These are phyloP conservation scores for Rutstroemia sp. DNA, from an alignment of 2,329 filamentous ascomycete genomes.

Conservation along the genomic window DNA sequence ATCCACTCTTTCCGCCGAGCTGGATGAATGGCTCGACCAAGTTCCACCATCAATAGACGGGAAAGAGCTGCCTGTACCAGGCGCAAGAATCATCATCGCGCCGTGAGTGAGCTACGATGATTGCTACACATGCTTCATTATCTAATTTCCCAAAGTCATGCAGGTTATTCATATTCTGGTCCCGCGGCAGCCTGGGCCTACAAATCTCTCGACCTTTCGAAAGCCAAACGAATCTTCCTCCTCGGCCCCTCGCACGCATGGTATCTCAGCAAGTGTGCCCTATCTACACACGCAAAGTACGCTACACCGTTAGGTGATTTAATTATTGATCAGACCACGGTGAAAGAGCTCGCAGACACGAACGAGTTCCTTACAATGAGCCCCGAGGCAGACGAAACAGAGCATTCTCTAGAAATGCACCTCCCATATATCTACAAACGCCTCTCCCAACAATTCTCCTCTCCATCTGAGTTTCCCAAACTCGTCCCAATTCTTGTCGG, in stretches of 20 bases:
- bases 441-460: slow-evolving; percentile 43
- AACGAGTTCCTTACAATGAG: slow-evolving; percentile 60
- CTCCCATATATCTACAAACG: slow-evolving; percentile 87
- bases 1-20: slow-evolving; percentile 54
- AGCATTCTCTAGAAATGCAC: slow-evolving; percentile 97
- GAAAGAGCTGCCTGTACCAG: slow-evolving; percentile 55
- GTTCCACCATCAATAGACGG: slow-evolving; percentile 62
- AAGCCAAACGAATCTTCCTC: slow-evolving; percentile 75
- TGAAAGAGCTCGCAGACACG: slow-evolving; percentile 43
- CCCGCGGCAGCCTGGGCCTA: slow-evolving; percentile 92
- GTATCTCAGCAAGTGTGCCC: slow-evolving; percentile 68
- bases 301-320: slow-evolving; percentile 69
- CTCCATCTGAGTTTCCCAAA: slow-evolving; percentile 49
- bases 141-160: slow-evolving; percentile 55
- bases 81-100: slow-evolving; percentile 81
- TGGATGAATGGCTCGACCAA: slow-evolving; percentile 65
- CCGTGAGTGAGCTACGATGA: slow-evolving; percentile 55
- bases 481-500: slow-evolving; percentile 85
- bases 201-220: slow-evolving; percentile 74
- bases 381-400: slow-evolving; percentile 59
- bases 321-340: slow-evolving; percentile 51
- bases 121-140: background rate
- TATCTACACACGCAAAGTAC: slow-evolving; percentile 65
- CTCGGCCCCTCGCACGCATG: slow-evolving; percentile 89
- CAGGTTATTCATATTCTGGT: slow-evolving; percentile 88